Evolutionary conservation across 257 asterid genomes (phyloP).

Genomic region (Craterostigma plantagineum): DNA sequence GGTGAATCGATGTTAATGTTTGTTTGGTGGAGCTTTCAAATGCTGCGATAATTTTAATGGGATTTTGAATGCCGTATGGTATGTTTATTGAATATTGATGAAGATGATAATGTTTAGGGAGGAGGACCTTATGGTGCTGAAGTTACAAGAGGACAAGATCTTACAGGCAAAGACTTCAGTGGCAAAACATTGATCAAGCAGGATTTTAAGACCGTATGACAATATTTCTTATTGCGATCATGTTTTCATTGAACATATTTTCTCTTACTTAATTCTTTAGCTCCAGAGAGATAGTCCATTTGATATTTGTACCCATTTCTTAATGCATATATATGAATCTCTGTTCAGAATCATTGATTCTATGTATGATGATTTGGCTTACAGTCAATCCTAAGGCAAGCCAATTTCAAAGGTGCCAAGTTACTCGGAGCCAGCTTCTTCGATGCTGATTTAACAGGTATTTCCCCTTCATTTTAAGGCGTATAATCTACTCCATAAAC

Average conservation of each 20-base stretch:
- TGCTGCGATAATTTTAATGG: background rate
- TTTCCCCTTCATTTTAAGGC: background rate
- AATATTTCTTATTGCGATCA: background rate
- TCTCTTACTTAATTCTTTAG: no score
- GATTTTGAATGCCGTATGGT: background rate
- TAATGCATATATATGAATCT: background rate
- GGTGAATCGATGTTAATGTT: constrained; percentile 2
- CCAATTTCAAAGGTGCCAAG: constrained; percentile 86
- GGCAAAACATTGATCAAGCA: constrained; percentile 74
- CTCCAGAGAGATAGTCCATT: no score
- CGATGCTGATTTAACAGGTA: constrained; percentile 96
- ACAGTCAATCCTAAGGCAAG: constrained; percentile 90
- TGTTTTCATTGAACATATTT: constrained; percentile 2
- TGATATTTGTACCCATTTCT: no score
- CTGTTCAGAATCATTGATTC: background rate
- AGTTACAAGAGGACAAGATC: constrained; percentile 98
- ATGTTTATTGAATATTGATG: background rate
- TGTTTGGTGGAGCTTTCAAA: constrained; percentile 4
- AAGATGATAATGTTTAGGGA: constrained; percentile 42
- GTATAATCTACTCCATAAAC: no score
- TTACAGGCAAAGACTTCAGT: constrained; percentile 71
- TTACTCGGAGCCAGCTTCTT: constrained; percentile 92
- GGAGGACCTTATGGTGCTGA: constrained; percentile 95
- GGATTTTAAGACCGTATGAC: constrained; percentile 76
- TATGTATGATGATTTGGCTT: constrained; percentile 3